Evolutionary conservation across 805 yeast genomes (phyloP).

Genomic region (Wickerhamomyces bisporus): DNA sequence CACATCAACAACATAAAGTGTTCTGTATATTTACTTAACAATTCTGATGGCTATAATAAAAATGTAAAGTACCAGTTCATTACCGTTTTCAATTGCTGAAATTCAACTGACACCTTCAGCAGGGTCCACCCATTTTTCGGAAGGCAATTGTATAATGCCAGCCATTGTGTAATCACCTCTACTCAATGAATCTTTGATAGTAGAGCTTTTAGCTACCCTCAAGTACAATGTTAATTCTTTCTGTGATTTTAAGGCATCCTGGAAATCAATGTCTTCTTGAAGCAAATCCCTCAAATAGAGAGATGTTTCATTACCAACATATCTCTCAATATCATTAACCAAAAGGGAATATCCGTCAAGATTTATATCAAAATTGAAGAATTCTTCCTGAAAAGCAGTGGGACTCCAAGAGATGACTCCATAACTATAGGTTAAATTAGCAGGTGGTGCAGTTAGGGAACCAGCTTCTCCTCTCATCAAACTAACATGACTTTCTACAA

Average conservation of each 20-base stretch:
- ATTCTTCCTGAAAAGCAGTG: slow-evolving; percentile 8
- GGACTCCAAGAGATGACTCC: slow-evolving; percentile 26
- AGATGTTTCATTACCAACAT: slow-evolving; percentile 46
- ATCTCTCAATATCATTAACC: slow-evolving; percentile 75
- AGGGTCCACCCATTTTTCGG: slow-evolving; percentile 48
- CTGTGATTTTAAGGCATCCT: slow-evolving; percentile 29
- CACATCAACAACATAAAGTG: no score
- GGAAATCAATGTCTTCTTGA: slow-evolving; percentile 24
- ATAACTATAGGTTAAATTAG: slow-evolving; percentile 22
- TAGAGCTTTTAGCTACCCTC: slow-evolving; percentile 46
- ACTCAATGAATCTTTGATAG: slow-evolving; percentile 25
- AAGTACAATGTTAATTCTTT: slow-evolving; percentile 40
- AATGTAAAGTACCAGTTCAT: no score
- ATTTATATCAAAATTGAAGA: no score
- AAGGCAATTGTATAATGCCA: slow-evolving; percentile 54
- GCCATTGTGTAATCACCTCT: slow-evolving; percentile 66
- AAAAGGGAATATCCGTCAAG: slow-evolving; percentile 57
- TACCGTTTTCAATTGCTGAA: no score
- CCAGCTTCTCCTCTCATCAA: slow-evolving; percentile 72
- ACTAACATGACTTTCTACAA: slow-evolving; percentile 69
- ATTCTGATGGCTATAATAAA: no score
- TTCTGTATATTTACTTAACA: no score
- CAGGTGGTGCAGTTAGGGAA: slow-evolving; percentile 46
- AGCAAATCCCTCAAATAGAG: slow-evolving; percentile 38
- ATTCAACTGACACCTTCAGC: slow-evolving; percentile 45